Conservation (phyloP, 768 basidiomycete genomes). For the Sistotremastrum suecicum region DNA sequence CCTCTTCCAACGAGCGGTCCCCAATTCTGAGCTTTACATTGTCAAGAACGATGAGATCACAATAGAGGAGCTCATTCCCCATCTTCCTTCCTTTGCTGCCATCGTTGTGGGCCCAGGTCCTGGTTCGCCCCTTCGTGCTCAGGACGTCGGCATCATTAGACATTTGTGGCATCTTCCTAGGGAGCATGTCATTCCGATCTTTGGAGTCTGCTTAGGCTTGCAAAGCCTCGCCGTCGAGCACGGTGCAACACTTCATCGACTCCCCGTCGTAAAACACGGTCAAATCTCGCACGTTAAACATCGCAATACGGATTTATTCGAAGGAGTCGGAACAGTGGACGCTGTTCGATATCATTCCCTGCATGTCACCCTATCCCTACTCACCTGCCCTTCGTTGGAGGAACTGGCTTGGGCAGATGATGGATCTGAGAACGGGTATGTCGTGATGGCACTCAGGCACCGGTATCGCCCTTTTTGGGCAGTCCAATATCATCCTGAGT, state of each 20-base stretch:
- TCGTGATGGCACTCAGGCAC: constrained; percentile 67
- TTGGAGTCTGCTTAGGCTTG: constrained; percentile 74
- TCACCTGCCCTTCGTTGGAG: constrained; percentile 24
- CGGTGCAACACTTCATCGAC: constrained; percentile 45
- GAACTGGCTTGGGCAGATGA: constrained; percentile 65
- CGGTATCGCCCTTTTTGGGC: constrained; percentile 61
- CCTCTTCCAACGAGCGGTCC: constrained; percentile 48
- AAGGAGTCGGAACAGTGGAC: constrained; percentile 34
- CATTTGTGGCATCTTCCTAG: constrained; percentile 55
- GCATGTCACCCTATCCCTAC: constrained; percentile 27
- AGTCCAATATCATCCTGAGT: constrained; percentile 85
- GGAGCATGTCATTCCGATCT: constrained; percentile 45
- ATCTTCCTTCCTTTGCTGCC: constrained; percentile 49
- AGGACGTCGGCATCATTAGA: constrained; percentile 55
- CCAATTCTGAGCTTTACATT: constrained; percentile 47
- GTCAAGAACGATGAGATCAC: constrained; percentile 58
- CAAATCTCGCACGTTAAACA: constrained; percentile 57
- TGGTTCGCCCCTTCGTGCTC: constrained; percentile 49
- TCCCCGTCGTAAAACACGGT: constrained; percentile 65
- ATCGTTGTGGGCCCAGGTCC: constrained; percentile 71
- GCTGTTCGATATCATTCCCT: constrained; percentile 71
- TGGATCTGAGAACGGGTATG: constrained; percentile 43
- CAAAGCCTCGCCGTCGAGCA: constrained; percentile 59
- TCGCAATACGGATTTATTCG: constrained; percentile 42
- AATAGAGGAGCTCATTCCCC: constrained; percentile 33